A percentile compares a stretch with the other conserved stretches of the same genome.
phyloP scores from a whole-genome alignment of 352 stramenopile species.

The Phytophthora sansomeana region DNA sequence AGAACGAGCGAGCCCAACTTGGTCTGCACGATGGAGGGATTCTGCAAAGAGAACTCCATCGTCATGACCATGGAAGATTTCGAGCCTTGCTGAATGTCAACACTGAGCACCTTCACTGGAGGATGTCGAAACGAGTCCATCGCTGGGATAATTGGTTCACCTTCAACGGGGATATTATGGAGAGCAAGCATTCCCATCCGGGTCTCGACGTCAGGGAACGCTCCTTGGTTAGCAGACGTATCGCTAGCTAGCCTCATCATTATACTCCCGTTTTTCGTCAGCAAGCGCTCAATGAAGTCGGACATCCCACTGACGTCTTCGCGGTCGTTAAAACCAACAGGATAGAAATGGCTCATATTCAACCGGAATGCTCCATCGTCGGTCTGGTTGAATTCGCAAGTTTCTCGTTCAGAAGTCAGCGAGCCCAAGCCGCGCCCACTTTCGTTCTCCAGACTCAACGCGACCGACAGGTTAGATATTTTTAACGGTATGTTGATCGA shows the following conservation, averaged over 20 bases:
- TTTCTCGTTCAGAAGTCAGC: constrained; percentile 61
- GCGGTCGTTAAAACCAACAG: constrained; percentile 54
- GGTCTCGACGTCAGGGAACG: constrained; percentile 74
- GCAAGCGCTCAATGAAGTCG: constrained; percentile 59
- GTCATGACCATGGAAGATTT: constrained; percentile 57
- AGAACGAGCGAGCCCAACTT: constrained; percentile 62
- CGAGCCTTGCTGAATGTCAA: constrained; percentile 73
- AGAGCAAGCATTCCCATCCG: constrained; percentile 80
- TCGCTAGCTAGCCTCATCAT: constrained; percentile 63
- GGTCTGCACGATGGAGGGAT: constrained; percentile 76
- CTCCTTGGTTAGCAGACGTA: constrained; percentile 46
- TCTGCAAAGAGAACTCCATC: constrained; percentile 77
- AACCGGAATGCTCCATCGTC: constrained; percentile 65
- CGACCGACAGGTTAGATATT: constrained; percentile 74
- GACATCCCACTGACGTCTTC: constrained; percentile 59
- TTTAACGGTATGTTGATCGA: constrained; percentile 73
- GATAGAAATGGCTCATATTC: constrained; percentile 79
- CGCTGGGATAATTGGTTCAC: constrained; percentile 55
- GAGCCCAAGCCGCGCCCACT: constrained; percentile 45
- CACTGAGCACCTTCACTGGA: constrained; percentile 62
- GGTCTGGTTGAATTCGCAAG: constrained; percentile 71
- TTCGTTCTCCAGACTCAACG: constrained; percentile 59
- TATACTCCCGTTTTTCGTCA: constrained; percentile 69
- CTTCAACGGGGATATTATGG: constrained; percentile 65
- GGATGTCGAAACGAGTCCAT: constrained; percentile 79